These are phyloP conservation scores for Lodderomyces margitis DNA, from an alignment of 1,139 yeast genomes.

Conservation along the genomic window DNA sequence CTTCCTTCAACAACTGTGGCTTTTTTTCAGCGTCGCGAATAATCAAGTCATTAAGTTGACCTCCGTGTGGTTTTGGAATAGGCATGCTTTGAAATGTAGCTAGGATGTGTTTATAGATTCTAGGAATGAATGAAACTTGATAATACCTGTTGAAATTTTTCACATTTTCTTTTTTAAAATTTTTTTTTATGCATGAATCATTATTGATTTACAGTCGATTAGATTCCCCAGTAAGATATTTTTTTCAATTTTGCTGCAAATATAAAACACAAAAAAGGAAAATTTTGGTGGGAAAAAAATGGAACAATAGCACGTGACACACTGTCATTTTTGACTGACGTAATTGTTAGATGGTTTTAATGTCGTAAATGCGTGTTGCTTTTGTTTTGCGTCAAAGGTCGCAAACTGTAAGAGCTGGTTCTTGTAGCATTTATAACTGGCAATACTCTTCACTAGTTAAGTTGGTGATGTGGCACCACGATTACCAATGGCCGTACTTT, in stretches of 20 bases:
- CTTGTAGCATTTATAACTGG: too few relatives aligned
- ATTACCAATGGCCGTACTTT: too few relatives aligned
- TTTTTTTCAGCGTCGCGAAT: conserved; percentile 73
- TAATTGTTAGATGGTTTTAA: neutral
- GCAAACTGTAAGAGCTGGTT: too few relatives aligned
- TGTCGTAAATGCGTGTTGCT: conserved; percentile 1
- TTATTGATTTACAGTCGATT: neutral
- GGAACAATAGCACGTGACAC: conserved; percentile 3
- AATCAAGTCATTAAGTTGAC: conserved; percentile 78
- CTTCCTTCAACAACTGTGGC: conserved; percentile 55
- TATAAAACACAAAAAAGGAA: neutral
- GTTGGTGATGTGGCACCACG: too few relatives aligned
- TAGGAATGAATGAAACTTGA: too few relatives aligned
- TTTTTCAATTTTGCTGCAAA: neutral
- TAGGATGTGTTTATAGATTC: too few relatives aligned
- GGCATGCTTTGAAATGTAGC: too few relatives aligned
- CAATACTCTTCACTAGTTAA: too few relatives aligned
- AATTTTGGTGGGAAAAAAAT: too few relatives aligned
- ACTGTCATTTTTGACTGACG: neutral
- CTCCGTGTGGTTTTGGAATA: conserved; percentile 92
- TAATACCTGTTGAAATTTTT: neutral
- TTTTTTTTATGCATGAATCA: neutral
- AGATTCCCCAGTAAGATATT: neutral
- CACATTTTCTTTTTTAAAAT: neutral
- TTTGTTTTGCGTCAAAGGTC: neutral